Evolutionary conservation across 495 filamentous ascomycete species (phyloP), one percentile per base, ranked within the genome.

Genomic region (Xylaria flabelliformis): DNA sequence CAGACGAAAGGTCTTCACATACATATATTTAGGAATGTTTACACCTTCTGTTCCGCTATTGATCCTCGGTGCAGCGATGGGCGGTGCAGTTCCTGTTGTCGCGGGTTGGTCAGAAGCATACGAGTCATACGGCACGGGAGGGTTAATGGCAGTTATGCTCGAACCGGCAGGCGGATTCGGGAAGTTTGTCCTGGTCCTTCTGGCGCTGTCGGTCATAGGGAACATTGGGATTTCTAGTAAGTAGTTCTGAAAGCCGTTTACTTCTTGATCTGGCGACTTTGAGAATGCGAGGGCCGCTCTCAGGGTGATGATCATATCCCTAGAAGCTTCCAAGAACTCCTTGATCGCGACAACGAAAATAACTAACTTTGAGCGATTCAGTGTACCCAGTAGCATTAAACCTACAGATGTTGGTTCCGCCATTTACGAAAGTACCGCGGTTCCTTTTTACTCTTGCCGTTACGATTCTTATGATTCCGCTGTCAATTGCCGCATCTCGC

Each of bases 51-150:
- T 86, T 0, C 83, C 84, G 4, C 82, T 88, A 29, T 80, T 88
- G 21, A 81, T 84, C 50, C 82, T 88, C 19, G 87, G 87, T 56
- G 86, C 86, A 29, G 86, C 86, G 32, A 85, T 89, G 59, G 84
- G 83, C 12, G 84, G 83, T 0, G 78, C 82, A 1, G 81, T 84
- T 0, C 77, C 81, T 61, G 78, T 79, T 64, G 76, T 81, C 12
- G 51, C 72, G 53, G 74, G 69, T 32, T 88, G 82, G 85, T 66
- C 70, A 41, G 74, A 61, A 10, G 84, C 82, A 19, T 88, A 87
- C 70, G 72, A 72, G 1, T 69, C 74, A 1, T 82, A 84, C 34
- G 84, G 84, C 15, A 79, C 85, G 7, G 84, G 84, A 42, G 87
- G 87, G 59, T 79, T 89, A 15, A 80, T 89, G 62, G 77, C 75